phyloP scores from a whole-genome alignment of 495 filamentous ascomycete species.

The Penicillium flavigenum region DNA sequence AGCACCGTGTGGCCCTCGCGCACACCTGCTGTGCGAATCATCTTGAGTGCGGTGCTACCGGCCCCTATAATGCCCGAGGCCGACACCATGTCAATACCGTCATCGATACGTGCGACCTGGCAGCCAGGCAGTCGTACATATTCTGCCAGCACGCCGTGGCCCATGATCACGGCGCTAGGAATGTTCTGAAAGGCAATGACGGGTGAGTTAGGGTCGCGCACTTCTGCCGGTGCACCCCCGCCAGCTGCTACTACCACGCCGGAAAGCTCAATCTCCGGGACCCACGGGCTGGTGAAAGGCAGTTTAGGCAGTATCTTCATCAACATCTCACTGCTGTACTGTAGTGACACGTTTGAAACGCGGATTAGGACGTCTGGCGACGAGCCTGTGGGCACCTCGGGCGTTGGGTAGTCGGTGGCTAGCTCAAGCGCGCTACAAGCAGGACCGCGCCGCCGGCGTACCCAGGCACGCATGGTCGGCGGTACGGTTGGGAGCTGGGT shows the following conservation, averaged over 20 bases:
- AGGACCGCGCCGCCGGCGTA: not conserved
- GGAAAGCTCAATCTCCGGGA: constrained; percentile 25
- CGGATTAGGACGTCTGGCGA: constrained; percentile 20
- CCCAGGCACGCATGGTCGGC: not conserved
- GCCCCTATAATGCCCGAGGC: constrained; percentile 25
- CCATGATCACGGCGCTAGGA: constrained; percentile 8
- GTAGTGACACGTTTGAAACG: constrained; percentile 23
- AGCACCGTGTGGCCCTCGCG: constrained; percentile 26
- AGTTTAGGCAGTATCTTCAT: constrained; percentile 16
- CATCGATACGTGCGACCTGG: constrained; percentile 14
- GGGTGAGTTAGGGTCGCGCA: constrained; percentile 15
- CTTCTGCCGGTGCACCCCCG: constrained; percentile 10
- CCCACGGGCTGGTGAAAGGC: constrained; percentile 16
- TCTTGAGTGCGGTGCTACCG: constrained; percentile 27
- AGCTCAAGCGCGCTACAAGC: not conserved
- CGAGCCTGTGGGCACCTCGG: not conserved
- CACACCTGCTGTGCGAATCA: constrained; percentile 26
- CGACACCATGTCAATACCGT: constrained; percentile 24
- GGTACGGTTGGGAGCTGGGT: not conserved
- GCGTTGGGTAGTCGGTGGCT: not conserved
- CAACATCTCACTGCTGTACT: constrained; percentile 12
- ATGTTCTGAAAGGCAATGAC: constrained; percentile 23
- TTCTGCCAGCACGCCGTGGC: constrained; percentile 21
- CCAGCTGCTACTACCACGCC: constrained; percentile 22
- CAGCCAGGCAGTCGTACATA: constrained; percentile 19